phyloP scores from a whole-genome alignment of 192 early-diverging fungal species.

The Coemansia sp. region DNA sequence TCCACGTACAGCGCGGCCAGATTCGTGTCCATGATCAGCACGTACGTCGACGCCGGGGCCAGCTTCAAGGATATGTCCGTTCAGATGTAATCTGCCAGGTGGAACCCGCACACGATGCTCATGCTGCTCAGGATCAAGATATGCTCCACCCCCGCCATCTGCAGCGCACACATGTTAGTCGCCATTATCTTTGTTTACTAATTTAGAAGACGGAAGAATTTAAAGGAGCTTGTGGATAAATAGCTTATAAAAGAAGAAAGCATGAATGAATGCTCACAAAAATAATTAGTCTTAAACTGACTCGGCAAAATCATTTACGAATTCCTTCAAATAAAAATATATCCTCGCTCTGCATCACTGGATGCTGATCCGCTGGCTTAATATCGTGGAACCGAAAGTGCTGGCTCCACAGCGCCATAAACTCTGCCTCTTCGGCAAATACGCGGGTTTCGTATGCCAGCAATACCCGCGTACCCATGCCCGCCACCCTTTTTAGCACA shows the following conservation, averaged over 20 bases:
- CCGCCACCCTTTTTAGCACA: conserved; percentile 18
- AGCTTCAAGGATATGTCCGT: conserved; percentile 69
- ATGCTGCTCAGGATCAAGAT: conserved; percentile 87
- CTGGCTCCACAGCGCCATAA: conserved; percentile 34
- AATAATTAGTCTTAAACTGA: too few species aligned
- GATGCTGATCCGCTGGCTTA: conserved; percentile 41
- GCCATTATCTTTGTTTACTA: not conserved
- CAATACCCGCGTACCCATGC: conserved; percentile 15
- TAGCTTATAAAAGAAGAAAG: not conserved
- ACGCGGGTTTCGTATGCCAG: conserved; percentile 28
- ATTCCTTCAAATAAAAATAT: conserved; percentile 32
- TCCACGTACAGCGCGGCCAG: conserved; percentile 75
- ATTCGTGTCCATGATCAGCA: conserved; percentile 84
- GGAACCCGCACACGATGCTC: conserved; percentile 83
- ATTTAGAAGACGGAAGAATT: too few species aligned
- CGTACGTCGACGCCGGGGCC: conserved; percentile 73
- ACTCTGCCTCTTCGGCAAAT: conserved; percentile 41
- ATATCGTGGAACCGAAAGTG: conserved; percentile 41
- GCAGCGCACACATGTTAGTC: conserved; percentile 11
- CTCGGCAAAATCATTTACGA: not conserved
- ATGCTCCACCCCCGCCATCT: conserved; percentile 58
- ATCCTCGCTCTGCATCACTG: conserved; percentile 40
- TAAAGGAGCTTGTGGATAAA: not conserved
- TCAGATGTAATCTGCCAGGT: conserved; percentile 71
- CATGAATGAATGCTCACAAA: not conserved